Conservation (phyloP, 2,329 filamentous ascomycete species). For the Mycocentrospora acerina region DNA sequence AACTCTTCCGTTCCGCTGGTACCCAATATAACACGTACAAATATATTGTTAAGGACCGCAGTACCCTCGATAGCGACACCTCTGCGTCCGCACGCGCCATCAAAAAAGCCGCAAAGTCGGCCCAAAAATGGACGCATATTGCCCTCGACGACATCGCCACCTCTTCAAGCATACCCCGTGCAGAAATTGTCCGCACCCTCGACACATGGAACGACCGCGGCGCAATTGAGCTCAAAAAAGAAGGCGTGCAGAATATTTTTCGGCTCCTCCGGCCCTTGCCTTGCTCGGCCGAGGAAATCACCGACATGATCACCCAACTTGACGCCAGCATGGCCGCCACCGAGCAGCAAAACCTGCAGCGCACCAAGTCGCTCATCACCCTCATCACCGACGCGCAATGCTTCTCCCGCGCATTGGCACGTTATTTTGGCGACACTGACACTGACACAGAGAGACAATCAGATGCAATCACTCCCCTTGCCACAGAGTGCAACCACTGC, state of each 20-base stretch:
- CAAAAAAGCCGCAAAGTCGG: slow-evolving; percentile 41
- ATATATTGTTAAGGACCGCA: slow-evolving; percentile 45
- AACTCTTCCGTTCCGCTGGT: slow-evolving; percentile 58
- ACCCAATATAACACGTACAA: slow-evolving; percentile 58
- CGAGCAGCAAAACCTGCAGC: slow-evolving; percentile 56
- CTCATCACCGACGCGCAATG: slow-evolving; percentile 57
- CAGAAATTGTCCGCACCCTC: slow-evolving; percentile 56
- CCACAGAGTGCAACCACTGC: slow-evolving; percentile 57
- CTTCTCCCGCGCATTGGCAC: slow-evolving; percentile 55
- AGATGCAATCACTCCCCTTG: no score
- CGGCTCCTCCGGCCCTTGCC: slow-evolving; percentile 54
- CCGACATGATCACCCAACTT: slow-evolving; percentile 50
- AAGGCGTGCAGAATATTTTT: slow-evolving; percentile 58
- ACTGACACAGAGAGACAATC: no score
- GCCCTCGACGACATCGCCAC: slow-evolving; percentile 50
- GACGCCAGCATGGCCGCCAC: slow-evolving; percentile 54
- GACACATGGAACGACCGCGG: slow-evolving; percentile 56
- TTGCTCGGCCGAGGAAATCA: slow-evolving; percentile 43
- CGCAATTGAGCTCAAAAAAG: slow-evolving; percentile 53
- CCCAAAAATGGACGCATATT: slow-evolving; percentile 47
- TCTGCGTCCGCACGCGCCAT: slow-evolving; percentile 51
- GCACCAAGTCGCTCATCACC: slow-evolving; percentile 54
- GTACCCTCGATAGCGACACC: slow-evolving; percentile 38
- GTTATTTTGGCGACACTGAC: slow-evolving; percentile 59
- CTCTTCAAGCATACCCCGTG: slow-evolving; percentile 41